Conservation (phyloP, 2,329 filamentous ascomycete species). For the Talaromyces pinophilus region DNA sequence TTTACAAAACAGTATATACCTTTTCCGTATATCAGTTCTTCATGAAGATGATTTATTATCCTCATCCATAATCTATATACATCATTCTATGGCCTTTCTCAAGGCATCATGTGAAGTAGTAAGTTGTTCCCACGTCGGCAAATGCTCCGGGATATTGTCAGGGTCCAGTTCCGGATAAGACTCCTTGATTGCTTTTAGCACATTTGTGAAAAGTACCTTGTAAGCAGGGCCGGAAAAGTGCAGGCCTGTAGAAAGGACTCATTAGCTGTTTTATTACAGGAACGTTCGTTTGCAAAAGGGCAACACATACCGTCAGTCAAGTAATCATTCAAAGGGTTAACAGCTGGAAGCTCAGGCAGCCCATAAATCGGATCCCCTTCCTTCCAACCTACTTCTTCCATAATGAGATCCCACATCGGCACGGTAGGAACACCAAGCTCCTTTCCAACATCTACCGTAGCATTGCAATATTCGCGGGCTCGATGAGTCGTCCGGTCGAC, state of each 20-base stretch:
- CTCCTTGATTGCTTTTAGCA: constrained; percentile 8
- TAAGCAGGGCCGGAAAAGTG: constrained; percentile 12
- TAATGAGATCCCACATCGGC: constrained; percentile 13
- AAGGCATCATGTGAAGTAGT: constrained; percentile 3
- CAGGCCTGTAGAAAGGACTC: background rate
- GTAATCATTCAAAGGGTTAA: constrained; percentile 11
- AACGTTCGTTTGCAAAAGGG: background rate
- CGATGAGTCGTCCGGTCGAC: constrained; percentile 9
- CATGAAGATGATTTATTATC: background rate
- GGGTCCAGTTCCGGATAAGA: constrained; percentile 9
- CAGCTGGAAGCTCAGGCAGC: constrained; percentile 4
- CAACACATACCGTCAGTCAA: constrained; percentile 7
- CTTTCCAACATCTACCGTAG: constrained; percentile 8
- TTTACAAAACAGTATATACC: background rate
- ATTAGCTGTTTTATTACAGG: background rate
- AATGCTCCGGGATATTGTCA: constrained; percentile 12
- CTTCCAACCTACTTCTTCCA: constrained; percentile 11
- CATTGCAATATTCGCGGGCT: constrained; percentile 13
- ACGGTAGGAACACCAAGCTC: constrained; percentile 7
- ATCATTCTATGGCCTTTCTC: constrained; percentile 10
- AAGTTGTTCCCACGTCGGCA: constrained; percentile 13
- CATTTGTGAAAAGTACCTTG: constrained; percentile 3
- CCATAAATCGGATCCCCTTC: constrained; percentile 17
- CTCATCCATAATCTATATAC: background rate
- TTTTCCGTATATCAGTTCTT: background rate